Evolutionary conservation across 2,329 filamentous ascomycete species (phyloP), one percentile per base, ranked within the genome.

Genomic region (Penicillium sp.): DNA sequence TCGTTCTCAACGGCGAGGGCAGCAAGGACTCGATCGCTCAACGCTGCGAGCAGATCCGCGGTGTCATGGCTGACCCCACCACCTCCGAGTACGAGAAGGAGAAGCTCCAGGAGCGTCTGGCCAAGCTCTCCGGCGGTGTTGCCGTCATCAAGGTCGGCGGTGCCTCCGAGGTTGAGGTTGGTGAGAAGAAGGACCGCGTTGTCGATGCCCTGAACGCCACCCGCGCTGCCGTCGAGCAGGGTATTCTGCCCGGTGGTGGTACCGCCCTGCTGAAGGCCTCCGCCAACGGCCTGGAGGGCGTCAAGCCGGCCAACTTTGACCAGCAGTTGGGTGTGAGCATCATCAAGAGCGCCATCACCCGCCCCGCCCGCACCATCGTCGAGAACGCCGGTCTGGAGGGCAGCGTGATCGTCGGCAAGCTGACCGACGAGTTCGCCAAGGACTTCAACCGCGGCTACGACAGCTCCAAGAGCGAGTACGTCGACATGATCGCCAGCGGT

Each of bases 41-140:
- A 79, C 87, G 93, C 68, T 97, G 93, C 74, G 93, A 98, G 76
- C 93, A 98, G 79, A 98, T 98, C 73, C 90, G 93, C 58, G 90
- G 91, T 57, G 89, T 97, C 72, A 95, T 96, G 77, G 79, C 77
- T 49, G 93, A 98, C 75, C 86, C 91, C 54, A 84, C 80, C 59
- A 98, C 93, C 52, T 96, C 90, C 33, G 93, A 98, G 65, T 98
- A 98, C 75, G 93, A 98, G 82, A 97, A 96, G 82, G 93, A 98
- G 86, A 98, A 98, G 83, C 87, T 98, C 54, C 93, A 97, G 77
- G 93, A 98, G 79, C 93, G 93, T 75, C 87, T 98, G 48, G 93
- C 93, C 59, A 98, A 98, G 84, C 87, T 98, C 56, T 97, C 93
- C 56, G 93, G 93, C 53, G 93, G 93, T 80, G 93, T 98, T 60